Conservation (phyloP, 2,329 filamentous ascomycete species). For the Penicillium sp. region DNA sequence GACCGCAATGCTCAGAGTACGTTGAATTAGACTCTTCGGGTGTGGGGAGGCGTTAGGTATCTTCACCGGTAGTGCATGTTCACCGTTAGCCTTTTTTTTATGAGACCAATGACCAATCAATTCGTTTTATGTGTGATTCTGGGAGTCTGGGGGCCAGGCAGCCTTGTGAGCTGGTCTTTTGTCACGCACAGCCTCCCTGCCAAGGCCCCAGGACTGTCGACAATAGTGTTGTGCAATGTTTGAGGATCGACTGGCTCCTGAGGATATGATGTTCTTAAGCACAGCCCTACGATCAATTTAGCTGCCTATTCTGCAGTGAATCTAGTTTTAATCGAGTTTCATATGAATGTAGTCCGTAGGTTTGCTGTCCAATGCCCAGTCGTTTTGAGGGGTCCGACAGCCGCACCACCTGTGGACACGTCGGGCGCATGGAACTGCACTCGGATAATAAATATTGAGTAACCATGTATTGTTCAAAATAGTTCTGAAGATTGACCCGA, state of each 20-base stretch:
- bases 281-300: neutral
- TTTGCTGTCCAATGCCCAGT: neutral
- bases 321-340: neutral
- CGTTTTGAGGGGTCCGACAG: neutral
- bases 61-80: neutral
- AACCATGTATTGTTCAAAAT: too few species aligned
- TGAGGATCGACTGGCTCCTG: neutral
- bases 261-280: neutral
- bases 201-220: constrained; percentile 2
- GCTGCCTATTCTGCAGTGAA: neutral
- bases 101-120: neutral
- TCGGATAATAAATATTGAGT: too few species aligned
- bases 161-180: neutral
- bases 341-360: neutral
- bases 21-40: constrained; percentile 8
- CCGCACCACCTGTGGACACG: too few species aligned
- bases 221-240: neutral
- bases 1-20: constrained; percentile 10
- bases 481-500: too few species aligned
- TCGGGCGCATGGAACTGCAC: too few species aligned
- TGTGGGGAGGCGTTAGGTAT: neutral
- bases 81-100: neutral
- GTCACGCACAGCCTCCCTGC: constrained; percentile 14
- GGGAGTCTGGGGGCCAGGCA: neutral
- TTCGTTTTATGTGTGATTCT: neutral